Evolutionary conservation across 2,329 filamentous ascomycete genomes (phyloP), one percentile per base, ranked within the genome.

Genomic region (Penicillium sp.): DNA sequence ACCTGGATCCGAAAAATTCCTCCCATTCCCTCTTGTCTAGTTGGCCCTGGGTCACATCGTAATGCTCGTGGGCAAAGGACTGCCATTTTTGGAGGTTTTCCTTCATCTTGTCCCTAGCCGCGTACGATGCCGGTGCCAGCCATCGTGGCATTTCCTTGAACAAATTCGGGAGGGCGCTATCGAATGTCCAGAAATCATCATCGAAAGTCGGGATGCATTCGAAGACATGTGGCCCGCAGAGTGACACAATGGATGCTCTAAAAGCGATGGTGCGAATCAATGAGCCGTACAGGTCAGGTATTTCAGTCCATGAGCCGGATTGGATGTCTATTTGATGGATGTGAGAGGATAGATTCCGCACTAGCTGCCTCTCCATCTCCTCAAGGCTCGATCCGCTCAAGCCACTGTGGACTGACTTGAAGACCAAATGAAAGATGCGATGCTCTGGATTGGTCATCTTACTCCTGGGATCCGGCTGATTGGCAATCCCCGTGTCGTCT

Each of bases 61-160:
- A 43, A 22, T 22, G 19, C 40, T 43, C 40, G 18, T 43, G 40
- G 19, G 40, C 18, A 43, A 43, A 43, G 11, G 40, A 6, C 40
- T 43, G 40, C 40, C 40, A 43, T 18, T 43, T 24, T 22, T 43
- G 40, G 6, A 43, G 19, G 19, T 43, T 10, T 24, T 43, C 19
- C 4, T 54, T 54, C 39, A 53, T 44, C 43, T 44, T 40, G 22
- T 67, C 61, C 9, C 62, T 52, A 11, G 54, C 56, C 18, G 33
- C 22, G 19, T 62, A 60, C 4, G 60, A 27, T 3, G 36, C 47
- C 1, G 61, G 60, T 16, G 49, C 50, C 40, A 65, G 33, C 41
- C 50, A 65, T 27, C 55, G 57, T 4, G 68, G 66, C 19, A 63
- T 31, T n/a, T 67, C 61, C 57, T 63, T 65, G 31, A 69, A 58